Conservation (phyloP, 2,329 filamentous ascomycete species). For the Aspergillus jensenii region DNA sequence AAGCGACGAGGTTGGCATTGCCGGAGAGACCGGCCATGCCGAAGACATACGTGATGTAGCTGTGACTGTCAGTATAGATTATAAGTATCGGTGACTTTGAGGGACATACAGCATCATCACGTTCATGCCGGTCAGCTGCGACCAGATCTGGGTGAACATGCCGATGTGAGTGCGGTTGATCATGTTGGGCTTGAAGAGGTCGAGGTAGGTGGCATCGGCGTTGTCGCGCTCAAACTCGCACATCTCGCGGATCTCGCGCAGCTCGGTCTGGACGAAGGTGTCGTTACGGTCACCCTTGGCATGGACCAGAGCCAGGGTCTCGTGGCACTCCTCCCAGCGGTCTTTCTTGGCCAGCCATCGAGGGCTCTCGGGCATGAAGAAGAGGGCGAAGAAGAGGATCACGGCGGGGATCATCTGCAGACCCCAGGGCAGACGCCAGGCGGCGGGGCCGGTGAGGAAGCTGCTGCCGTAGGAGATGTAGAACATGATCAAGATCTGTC, state of each 20-base stretch:
- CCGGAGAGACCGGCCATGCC: conserved; percentile 67
- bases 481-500: conserved; percentile 66
- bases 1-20: conserved; percentile 62
- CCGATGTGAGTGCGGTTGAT: conserved; percentile 71
- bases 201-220: conserved; percentile 67
- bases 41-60: conserved; percentile 64
- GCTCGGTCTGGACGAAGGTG: conserved; percentile 66
- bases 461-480: conserved; percentile 62
- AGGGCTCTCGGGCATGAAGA: conserved; percentile 56
- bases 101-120: conserved; percentile 66
- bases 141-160: conserved; percentile 73
- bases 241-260: conserved; percentile 70
- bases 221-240: conserved; percentile 72
- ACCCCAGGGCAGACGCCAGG: conserved; percentile 66
- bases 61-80: no score
- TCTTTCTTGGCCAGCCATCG: conserved; percentile 64
- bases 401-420: conserved; percentile 63
- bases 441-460: conserved; percentile 57
- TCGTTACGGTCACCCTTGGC: conserved; percentile 64
- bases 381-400: conserved; percentile 57
- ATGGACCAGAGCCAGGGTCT: conserved; percentile 58
- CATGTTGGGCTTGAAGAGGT: conserved; percentile 73
- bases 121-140: conserved; percentile 75
- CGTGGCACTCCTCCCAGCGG: conserved; percentile 55
- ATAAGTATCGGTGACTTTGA: no score